Conservation (phyloP, 2,329 filamentous ascomycete genomes). For the Exophiala lecanii-corni region DNA sequence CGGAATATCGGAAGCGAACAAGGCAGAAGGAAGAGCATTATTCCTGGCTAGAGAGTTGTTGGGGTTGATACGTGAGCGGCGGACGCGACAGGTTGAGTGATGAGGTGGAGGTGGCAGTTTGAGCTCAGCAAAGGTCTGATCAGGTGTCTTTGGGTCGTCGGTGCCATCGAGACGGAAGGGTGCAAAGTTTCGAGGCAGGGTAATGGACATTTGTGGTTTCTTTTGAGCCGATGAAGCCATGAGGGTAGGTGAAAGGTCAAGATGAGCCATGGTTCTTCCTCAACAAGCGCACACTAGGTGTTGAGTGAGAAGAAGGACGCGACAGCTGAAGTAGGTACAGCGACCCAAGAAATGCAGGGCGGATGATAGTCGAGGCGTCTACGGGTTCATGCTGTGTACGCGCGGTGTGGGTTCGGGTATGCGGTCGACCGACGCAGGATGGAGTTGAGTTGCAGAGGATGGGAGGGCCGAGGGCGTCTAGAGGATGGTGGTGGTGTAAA, state of each 20-base stretch:
- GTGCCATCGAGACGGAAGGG: conserved; percentile 33
- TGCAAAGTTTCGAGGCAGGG: conserved; percentile 45
- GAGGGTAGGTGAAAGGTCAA: conserved; percentile 23
- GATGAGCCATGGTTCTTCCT: conserved; percentile 18
- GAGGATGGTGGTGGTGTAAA: conserved; percentile 1
- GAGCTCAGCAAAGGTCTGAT: conserved; percentile 36
- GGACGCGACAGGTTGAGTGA: conserved; percentile 39
- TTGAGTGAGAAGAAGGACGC: conserved; percentile 4
- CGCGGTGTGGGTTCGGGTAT: conserved; percentile 14
- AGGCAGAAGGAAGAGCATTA: conserved; percentile 28
- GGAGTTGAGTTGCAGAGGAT: conserved; percentile 3
- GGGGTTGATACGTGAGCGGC: conserved; percentile 37
- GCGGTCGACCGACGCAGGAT: conserved; percentile 12
- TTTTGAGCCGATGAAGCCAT: conserved; percentile 30
- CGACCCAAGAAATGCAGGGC: conserved; percentile 14
- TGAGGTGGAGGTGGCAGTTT: conserved; percentile 43
- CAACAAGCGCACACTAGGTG: conserved; percentile 1
- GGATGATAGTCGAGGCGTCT: conserved; percentile 9
- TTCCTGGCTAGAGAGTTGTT: conserved; percentile 33
- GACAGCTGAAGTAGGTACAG: conserved; percentile 6
- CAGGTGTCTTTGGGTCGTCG: conserved; percentile 40
- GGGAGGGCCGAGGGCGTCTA: conserved; percentile 8
- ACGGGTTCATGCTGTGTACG: conserved; percentile 20
- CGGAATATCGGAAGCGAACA: conserved; percentile 35
- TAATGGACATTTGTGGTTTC: conserved; percentile 40